Evolutionary conservation across 176 grass and related monocot genomes (phyloP), one percentile per base, ranked within the genome.

Genomic region (Zoysia pacifica): DNA sequence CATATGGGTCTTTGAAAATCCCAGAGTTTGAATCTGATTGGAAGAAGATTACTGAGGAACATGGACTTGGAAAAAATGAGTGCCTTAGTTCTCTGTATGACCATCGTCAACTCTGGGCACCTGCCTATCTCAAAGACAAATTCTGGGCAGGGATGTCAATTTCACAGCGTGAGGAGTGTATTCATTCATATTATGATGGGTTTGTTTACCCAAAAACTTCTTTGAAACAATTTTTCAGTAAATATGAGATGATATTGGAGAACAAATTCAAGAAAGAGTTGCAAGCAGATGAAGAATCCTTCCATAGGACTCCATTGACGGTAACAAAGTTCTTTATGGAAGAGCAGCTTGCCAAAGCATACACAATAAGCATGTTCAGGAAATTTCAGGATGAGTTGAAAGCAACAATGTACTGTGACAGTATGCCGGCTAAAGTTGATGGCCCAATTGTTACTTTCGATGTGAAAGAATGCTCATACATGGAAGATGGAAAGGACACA

Each of bases 241-340:
- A 92, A 66, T 97, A 97, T 63, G 95, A 97, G 86, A 90, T 86
- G 48, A 82, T 94, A 70, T 64, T 97, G 76, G 89, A 91, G 79
- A 97, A 77, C 47, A 97, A 97, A 80, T 97, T 90, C 80, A 91
- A 94, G 77, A 97, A 97, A 69, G 90, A 94, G 72, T 73, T 86
- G 68, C 95, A 97, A 87, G 90, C 87, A 47, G 95, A 92, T 80
- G 76, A 88, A 72, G 95, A 97, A 53, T 97, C 95, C 19, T 94
- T 89, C 61, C 88, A 94, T 85, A 91, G 87, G 74, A 90, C 78
- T 78, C 95, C 95, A 79, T 73, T 94, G 44, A 89, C 87, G 69
- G 89, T 94, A 74, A 94, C 95, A 69, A 97, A 97, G 76, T 97
- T 94, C 75, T 97, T 89, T 81, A 97, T 94, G 95, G 95, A 97